Base-by-base conservation (phyloP, 352 stramenopile genomes). In the Phytopythium aichiense region DNA sequence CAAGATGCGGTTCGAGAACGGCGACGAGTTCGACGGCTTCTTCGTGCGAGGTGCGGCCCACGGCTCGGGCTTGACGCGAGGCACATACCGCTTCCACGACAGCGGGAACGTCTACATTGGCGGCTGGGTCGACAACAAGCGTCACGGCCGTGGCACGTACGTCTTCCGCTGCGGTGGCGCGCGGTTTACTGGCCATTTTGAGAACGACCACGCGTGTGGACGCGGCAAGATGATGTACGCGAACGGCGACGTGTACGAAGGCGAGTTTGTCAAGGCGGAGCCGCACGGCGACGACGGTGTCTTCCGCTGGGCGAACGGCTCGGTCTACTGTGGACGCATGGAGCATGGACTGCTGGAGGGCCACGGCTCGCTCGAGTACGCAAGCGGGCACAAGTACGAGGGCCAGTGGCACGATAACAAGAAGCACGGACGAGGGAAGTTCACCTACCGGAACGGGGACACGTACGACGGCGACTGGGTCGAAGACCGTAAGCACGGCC, bases 221-320 rank as follows among this genome's bases (percentile, higher is more conserved):
- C 66, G 82, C 25, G 93, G 93, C 18, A 82, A 67, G 4, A 95
- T 97, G 60, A 63, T 65, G 16, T 96, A 93, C 53, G 60, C 78
- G 7, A 97, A 97, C 58, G 92, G 91, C 43, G 94, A 97, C 49
- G 61, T 68, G 40, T 94, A 89, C 58, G 77, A 85, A 43, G 85
- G 85, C 22, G 74, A 84, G 5, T 91, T 94, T 48, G 37, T 72
- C 8, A 71, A 76, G 28, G 83, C 77, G 20, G 72, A 91, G 68
- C 92, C 92, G 50, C 83, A 92, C 18, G 85, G 85, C 0, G 45
- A 71, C 25, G 66, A 60, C 4, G 72, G 77, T 1, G 51, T 81
- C 11, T 92, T 90, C 57, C 49, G 48, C 7, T 97, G 89, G 89
- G 42, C 55, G 30, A 92, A 95, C 56, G 88, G 89, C 45, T 93